Evolutionary conservation across 345 rosid genomes (phyloP).

Genomic region (Hibiscus trionum): DNA sequence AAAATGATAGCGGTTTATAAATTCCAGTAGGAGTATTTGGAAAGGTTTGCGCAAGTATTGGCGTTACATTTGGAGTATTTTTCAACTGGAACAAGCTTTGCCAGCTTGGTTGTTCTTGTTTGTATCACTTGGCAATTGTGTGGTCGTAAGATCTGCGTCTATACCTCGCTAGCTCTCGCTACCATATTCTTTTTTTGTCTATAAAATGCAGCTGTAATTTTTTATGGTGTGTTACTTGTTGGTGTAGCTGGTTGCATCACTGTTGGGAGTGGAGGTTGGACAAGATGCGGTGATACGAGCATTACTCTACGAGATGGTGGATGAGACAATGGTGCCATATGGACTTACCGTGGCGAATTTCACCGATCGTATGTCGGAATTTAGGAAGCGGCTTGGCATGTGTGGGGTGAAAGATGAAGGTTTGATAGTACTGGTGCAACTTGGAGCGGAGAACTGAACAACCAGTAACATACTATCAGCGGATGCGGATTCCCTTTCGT

Average conservation of each 20-base stretch:
- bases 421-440: slow-evolving; percentile 26
- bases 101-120: too few species aligned
- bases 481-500: slow-evolving; percentile 24
- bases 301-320: slow-evolving; percentile 35
- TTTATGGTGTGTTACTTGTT: neutral
- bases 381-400: slow-evolving; percentile 31
- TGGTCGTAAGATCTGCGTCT: too few species aligned
- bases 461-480: slow-evolving; percentile 33
- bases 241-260: slow-evolving; percentile 36
- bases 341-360: slow-evolving; percentile 31
- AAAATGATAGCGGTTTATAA: too few species aligned
- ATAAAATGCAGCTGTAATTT: too few species aligned
- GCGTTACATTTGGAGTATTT: too few species aligned
- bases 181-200: too few species aligned
- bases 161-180: too few species aligned
- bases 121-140: too few species aligned
- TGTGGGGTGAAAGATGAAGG: slow-evolving; percentile 56
- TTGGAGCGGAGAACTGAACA: slow-evolving; percentile 33
- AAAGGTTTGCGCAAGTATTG: too few species aligned
- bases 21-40: too few species aligned
- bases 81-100: too few species aligned
- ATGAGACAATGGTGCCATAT: slow-evolving; percentile 28
- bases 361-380: slow-evolving; percentile 23
- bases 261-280: slow-evolving; percentile 54
- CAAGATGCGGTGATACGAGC: slow-evolving; percentile 64